Evolutionary conservation across 75 land plant genomes (phyloP).

Genomic region (Pseudotsuga menziesii): DNA sequence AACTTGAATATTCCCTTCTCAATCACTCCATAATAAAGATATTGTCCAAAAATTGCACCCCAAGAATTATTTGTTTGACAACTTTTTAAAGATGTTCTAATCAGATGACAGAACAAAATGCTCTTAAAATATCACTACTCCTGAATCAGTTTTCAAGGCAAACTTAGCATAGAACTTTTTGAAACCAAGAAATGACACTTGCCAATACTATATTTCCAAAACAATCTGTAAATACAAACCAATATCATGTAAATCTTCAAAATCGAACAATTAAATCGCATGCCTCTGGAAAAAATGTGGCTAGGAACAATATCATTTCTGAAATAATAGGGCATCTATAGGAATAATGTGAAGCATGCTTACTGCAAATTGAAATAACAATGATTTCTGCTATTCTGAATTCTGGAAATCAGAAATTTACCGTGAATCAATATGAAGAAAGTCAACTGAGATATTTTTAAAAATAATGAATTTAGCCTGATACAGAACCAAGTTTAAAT

Average conservation of each 20-base stretch:
- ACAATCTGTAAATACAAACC: not conserved
- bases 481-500: conserved; percentile 2
- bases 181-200: not conserved
- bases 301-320: too few relatives aligned
- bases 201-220: not conserved
- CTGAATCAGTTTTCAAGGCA: not conserved
- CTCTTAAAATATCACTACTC: not conserved
- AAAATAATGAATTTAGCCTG: not conserved
- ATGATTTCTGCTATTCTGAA: not conserved
- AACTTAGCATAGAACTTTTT: not conserved
- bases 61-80: not conserved
- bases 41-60: not conserved
- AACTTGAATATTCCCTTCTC: not conserved
- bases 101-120: not conserved
- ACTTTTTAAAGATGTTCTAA: not conserved
- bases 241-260: not conserved
- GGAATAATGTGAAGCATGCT: not conserved
- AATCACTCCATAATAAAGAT: not conserved
- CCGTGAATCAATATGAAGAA: not conserved
- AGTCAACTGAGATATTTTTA: not conserved
- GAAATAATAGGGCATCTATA: too few relatives aligned
- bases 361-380: not conserved
- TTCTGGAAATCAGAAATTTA: not conserved
- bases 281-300: not conserved
- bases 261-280: not conserved